Percentiles rank a stretch among this genome's conserved stretches.
Evolutionary conservation across 306 rosid species (phyloP).

Genomic region (Sphenostylis stenocarpa): DNA sequence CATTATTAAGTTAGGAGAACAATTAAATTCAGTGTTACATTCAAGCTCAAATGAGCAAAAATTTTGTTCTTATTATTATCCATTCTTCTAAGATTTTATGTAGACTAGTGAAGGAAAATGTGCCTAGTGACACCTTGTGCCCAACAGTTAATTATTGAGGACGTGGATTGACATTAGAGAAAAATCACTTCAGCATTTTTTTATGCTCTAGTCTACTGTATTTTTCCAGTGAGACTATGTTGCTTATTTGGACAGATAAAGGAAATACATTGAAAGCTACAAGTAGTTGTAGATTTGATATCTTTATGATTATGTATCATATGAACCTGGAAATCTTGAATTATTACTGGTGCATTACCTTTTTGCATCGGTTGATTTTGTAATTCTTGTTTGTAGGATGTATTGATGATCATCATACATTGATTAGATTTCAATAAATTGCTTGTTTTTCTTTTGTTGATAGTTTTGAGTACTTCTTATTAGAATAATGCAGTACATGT

Average conservation of each 20-base stretch:
- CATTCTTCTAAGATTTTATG: not conserved
- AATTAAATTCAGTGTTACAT: not conserved
- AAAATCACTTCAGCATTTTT: not conserved
- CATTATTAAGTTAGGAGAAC: not conserved
- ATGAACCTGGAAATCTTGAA: not conserved
- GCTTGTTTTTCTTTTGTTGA: not conserved
- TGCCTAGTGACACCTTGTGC: not conserved
- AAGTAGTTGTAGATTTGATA: not conserved
- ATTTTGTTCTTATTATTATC: not conserved
- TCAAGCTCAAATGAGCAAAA: not conserved
- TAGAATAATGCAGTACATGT: no score
- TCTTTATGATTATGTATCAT: not conserved
- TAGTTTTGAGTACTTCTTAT: not conserved
- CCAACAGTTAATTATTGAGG: not conserved
- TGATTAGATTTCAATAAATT: not conserved
- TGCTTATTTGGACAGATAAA: not conserved
- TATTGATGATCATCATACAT: not conserved
- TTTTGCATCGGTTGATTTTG: not conserved
- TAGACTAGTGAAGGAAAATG: not conserved
- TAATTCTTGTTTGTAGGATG: conserved; percentile 10
- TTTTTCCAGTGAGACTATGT: not conserved
- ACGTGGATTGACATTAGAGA: not conserved
- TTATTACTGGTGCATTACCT: not conserved
- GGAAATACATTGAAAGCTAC: not conserved
- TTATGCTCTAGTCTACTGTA: not conserved